phyloP scores from a whole-genome alignment of 1,284 basidiomycete genomes.

The Vanrija pseudolonga region DNA sequence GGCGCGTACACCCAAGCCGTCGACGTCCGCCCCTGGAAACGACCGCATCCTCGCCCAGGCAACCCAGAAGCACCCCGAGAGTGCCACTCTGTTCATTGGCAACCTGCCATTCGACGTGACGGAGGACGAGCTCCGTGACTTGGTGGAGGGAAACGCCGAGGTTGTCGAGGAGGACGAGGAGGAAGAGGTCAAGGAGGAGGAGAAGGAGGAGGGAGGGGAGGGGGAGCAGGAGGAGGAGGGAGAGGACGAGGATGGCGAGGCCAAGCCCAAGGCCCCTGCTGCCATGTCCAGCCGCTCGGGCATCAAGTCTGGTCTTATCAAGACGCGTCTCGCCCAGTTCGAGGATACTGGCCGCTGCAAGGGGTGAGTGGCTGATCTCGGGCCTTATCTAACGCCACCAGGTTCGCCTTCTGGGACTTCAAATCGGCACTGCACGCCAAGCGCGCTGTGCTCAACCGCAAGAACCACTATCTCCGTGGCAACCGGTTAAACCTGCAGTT shows the following conservation, averaged over 20 bases:
- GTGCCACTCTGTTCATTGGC: constrained; percentile 42
- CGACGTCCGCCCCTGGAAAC: constrained; percentile 41
- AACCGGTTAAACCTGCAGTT: constrained; percentile 50
- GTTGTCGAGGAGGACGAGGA: constrained; percentile 18
- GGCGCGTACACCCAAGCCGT: constrained; percentile 51
- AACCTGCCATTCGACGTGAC: constrained; percentile 67
- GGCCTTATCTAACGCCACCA: constrained; percentile 42
- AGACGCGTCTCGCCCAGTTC: constrained; percentile 89
- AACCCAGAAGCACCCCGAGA: constrained; percentile 46
- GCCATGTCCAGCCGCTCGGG: constrained; percentile 24
- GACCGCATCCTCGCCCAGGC: constrained; percentile 23
- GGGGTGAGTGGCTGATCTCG: constrained; percentile 59
- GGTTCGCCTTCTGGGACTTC: constrained; percentile 96
- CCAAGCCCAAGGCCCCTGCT: constrained; percentile 21
- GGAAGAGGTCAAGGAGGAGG: constrained; percentile 31
- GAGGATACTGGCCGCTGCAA: constrained; percentile 93
- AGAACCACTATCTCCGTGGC: constrained; percentile 79
- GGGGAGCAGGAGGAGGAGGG: constrained; percentile 36
- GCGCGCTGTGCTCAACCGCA: constrained; percentile 71
- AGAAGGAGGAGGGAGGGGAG: constrained; percentile 16
- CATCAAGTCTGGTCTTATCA: constrained; percentile 68
- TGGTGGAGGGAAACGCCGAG: constrained; percentile 42
- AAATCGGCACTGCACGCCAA: constrained; percentile 73
- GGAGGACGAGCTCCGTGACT: constrained; percentile 62
- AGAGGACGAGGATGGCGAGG: constrained; percentile 36